phyloP scores from a whole-genome alignment of 208 protist species.

The Acanthamoeba divionensis region DNA sequence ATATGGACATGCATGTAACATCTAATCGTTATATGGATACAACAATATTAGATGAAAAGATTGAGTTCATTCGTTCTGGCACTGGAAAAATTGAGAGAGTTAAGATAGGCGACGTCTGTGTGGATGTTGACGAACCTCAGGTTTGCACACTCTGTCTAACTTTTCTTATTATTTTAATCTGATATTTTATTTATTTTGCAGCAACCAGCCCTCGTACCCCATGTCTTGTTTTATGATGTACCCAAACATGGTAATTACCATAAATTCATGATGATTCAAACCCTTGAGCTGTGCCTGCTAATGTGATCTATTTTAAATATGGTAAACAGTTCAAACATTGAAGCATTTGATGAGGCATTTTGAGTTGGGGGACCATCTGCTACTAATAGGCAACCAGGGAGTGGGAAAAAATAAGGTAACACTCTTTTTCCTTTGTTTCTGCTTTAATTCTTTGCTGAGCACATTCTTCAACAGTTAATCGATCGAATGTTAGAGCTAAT shows the following conservation, averaged over 20 bases:
- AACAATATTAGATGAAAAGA: neutral
- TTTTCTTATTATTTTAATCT: neutral
- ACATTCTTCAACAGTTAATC: slow-evolving; percentile 53
- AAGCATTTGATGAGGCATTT: slow-evolving; percentile 74
- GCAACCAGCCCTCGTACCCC: slow-evolving; percentile 87
- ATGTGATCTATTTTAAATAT: neutral
- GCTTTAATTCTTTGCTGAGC: neutral
- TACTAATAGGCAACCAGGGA: slow-evolving; percentile 93
- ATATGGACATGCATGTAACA: neutral
- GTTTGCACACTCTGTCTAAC: neutral
- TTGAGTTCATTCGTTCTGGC: neutral
- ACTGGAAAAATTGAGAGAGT: neutral
- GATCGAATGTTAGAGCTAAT: slow-evolving; percentile 90
- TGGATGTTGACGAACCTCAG: slow-evolving; percentile 3
- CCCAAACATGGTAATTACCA: slow-evolving; percentile 76
- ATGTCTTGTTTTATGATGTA: slow-evolving; percentile 89
- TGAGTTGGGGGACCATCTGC: slow-evolving; percentile 77
- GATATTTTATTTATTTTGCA: neutral
- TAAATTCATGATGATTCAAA: neutral
- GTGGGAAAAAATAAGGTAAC: slow-evolving; percentile 95
- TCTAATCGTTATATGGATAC: neutral
- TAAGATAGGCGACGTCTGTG: slow-evolving; percentile 3
- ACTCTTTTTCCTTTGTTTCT: neutral
- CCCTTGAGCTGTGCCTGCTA: neutral
- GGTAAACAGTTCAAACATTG: neutral